Evolutionary conservation across 495 filamentous ascomycete genomes (phyloP).

Genomic region (Stereocaulon alpinum): DNA sequence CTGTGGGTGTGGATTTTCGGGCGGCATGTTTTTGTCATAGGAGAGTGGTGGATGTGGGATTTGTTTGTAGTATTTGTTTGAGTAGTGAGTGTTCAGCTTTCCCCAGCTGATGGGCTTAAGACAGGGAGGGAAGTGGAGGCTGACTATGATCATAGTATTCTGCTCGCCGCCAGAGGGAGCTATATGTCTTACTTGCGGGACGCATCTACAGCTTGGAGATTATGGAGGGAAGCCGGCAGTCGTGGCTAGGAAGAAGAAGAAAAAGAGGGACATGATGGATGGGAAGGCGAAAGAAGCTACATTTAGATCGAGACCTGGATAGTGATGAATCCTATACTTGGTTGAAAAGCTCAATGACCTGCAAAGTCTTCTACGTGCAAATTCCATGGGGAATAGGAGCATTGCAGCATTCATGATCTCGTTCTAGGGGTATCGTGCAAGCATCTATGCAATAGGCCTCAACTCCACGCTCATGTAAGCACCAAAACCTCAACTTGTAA

Average conservation of each 20-base stretch:
- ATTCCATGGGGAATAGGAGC: neutral
- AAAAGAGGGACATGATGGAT: slow-evolving; percentile 41
- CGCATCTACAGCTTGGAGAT: slow-evolving; percentile 62
- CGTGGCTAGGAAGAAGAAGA: slow-evolving; percentile 63
- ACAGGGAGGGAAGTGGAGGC: neutral
- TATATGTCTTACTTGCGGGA: slow-evolving; percentile 85
- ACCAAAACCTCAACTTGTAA: neutral
- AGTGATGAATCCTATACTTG: neutral
- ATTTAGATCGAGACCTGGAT: neutral
- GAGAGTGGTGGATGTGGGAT: slow-evolving; percentile 81
- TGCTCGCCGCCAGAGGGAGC: slow-evolving; percentile 54
- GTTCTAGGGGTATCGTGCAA: slow-evolving; percentile 1
- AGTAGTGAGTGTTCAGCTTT: slow-evolving; percentile 48
- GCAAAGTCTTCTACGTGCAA: neutral
- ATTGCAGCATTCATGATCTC: neutral
- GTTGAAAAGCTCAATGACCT: neutral
- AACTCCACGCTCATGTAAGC: neutral
- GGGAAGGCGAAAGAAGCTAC: slow-evolving; percentile 20
- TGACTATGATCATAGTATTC: slow-evolving; percentile 37
- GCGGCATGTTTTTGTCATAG: slow-evolving; percentile 97
- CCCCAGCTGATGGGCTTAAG: neutral
- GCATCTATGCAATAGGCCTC: neutral
- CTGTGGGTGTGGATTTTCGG: slow-evolving; percentile 87
- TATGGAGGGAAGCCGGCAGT: slow-evolving; percentile 68
- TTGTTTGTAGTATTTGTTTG: slow-evolving; percentile 90